A percentile compares a stretch with the other conserved stretches of the same genome.
Evolutionary conservation across 164 flowering plant species (phyloP).

Genomic region (Chloranthus sessilifolius): DNA sequence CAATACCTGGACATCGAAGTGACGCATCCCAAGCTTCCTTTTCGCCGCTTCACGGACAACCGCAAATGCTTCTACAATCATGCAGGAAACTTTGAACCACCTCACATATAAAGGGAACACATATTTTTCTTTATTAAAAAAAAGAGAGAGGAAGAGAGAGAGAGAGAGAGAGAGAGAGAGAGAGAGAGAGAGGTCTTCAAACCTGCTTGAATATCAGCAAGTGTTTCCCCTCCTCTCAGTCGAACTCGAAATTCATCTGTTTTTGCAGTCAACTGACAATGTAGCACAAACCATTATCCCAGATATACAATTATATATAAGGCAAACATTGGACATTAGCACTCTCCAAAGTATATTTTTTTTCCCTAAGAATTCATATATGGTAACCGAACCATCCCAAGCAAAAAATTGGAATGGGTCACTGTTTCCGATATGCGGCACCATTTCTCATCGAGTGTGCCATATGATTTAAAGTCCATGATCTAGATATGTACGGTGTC

Average conservation of each 20-base stretch:
- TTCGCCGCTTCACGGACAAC: constrained; percentile 98
- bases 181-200: neutral
- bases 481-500: no score
- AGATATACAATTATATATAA: no score
- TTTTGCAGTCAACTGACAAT: constrained; percentile 55
- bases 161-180: neutral
- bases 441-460: no score
- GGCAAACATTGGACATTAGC: no score
- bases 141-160: neutral
- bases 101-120: neutral
- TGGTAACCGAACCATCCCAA: no score
- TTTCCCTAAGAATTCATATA: no score
- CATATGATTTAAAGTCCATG: no score
- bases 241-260: constrained; percentile 75
- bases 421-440: no score
- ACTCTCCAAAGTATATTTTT: no score
- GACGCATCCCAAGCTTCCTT: constrained; percentile 97
- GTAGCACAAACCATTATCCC: no score
- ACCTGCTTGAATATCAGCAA: constrained; percentile 96
- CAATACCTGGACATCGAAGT: constrained; percentile 95
- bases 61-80: constrained; percentile 83
- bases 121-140: no score
- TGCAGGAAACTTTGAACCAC: neutral
- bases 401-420: no score
- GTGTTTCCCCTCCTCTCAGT: constrained; percentile 65